Evolutionary conservation across 2,329 filamentous ascomycete species (phyloP).

Genomic region (Fusarium keratoplasticum): DNA sequence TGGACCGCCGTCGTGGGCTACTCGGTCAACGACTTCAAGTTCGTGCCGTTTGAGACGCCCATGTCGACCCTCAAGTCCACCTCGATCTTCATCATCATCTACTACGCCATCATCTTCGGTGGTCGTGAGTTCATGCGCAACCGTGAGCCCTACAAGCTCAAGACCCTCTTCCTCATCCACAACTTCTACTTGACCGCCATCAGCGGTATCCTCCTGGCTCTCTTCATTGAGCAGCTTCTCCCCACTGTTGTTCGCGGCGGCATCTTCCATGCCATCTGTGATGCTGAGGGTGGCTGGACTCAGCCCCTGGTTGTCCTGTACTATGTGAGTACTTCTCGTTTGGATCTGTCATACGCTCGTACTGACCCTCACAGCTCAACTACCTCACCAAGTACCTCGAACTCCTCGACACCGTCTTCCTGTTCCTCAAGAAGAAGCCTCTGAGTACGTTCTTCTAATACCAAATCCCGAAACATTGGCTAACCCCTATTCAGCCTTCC

Average conservation of each 20-base stretch:
- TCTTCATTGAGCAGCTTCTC: conserved; percentile 92
- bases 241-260: conserved; percentile 84
- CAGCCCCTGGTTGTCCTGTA: conserved; percentile 93
- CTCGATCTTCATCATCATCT: conserved; percentile 81
- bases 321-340: conserved; percentile 76
- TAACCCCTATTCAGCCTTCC: conserved; percentile 75
- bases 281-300: conserved; percentile 87
- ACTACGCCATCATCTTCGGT: conserved; percentile 94
- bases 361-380: conserved; percentile 75
- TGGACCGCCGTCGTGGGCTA: conserved; percentile 84
- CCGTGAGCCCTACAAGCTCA: conserved; percentile 86
- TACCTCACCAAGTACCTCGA: conserved; percentile 99
- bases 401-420: conserved; percentile 93
- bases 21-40: conserved; percentile 86
- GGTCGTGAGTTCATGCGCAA: conserved; percentile 93
- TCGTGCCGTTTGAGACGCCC: conserved; percentile 83
- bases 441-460: conserved; percentile 63
- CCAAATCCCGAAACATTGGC: conserved; percentile 15
- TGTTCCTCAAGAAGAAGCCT: conserved; percentile 99
- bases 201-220: conserved; percentile 80
- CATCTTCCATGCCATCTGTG: conserved; percentile 90
- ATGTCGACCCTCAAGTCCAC: conserved; percentile 92
- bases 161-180: conserved; percentile 91
- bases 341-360: neutral
- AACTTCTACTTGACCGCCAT: conserved; percentile 94